Conservation (phyloP, 1,284 basidiomycete species). For the Puccinia hordei region DNA sequence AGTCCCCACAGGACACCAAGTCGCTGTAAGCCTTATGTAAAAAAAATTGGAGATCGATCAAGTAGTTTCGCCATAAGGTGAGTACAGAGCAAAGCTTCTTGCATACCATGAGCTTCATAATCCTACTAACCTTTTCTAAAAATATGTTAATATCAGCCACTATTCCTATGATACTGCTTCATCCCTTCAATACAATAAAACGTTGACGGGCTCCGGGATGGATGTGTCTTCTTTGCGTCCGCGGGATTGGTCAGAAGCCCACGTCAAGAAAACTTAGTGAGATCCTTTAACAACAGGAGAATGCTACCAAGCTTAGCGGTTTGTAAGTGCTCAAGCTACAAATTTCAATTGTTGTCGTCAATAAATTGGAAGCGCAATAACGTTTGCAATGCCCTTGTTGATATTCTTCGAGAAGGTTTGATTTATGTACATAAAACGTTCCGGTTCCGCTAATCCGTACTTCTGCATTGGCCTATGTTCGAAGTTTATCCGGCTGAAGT, state of each 20-base stretch:
- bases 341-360: no score
- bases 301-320: no score
- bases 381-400: no score
- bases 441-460: no score
- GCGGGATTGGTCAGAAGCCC: slow-evolving; percentile 4
- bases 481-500: no score
- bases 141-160: not conserved
- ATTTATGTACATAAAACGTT: no score
- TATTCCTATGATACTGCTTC: not conserved
- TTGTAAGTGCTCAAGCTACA: no score
- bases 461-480: no score
- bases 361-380: no score
- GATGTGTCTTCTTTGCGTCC: not conserved
- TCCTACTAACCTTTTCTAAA: not conserved
- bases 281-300: no score
- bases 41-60: not conserved
- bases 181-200: not conserved
- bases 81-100: not conserved
- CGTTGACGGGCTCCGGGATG: not conserved
- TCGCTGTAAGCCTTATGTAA: not conserved
- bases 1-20: not conserved
- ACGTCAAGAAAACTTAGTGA: not conserved
- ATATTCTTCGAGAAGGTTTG: no score
- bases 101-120: not conserved
- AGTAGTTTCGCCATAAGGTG: not conserved